A percentile compares a stretch with the other conserved stretches of the same genome.
These are phyloP conservation scores for Agapanthus africanus DNA, from an alignment of 106 monocot genomes.

Conservation along the genomic window DNA sequence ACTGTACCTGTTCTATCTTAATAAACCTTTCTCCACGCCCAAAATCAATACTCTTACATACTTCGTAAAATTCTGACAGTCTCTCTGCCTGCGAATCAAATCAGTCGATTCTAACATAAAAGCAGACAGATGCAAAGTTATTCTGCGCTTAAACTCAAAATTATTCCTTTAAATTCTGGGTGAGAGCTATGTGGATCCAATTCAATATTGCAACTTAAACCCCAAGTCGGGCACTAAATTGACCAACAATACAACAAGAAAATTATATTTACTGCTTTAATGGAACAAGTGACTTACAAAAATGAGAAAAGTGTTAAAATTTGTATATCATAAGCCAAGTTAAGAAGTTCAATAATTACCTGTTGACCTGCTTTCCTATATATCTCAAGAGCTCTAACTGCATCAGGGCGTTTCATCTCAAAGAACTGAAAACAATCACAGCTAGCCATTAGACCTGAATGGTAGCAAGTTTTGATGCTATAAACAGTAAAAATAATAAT, in stretches of 20 bases:
- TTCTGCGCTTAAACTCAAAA: neutral
- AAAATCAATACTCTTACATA: constrained; percentile 81
- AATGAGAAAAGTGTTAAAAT: too few relatives aligned
- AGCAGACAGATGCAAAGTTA: neutral
- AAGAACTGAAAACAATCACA: constrained; percentile 59
- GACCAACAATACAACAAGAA: too few relatives aligned
- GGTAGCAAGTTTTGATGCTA: constrained; percentile 1
- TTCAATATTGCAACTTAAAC: too few relatives aligned
- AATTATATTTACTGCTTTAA: too few relatives aligned
- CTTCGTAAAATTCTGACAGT: constrained; percentile 92
- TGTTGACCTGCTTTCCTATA: constrained; percentile 72
- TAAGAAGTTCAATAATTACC: constrained; percentile 29
- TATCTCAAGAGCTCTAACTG: constrained; percentile 83
- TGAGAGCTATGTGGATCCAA: too few relatives aligned
- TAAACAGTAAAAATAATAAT: constrained; percentile 12
- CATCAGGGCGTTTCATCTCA: constrained; percentile 93
- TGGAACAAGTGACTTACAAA: too few relatives aligned
- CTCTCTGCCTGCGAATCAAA: constrained; percentile 62
- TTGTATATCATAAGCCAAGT: neutral
- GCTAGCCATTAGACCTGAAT: constrained; percentile 7
- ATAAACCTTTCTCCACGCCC: constrained; percentile 79
- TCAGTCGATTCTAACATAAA: neutral
- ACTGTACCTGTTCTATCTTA: constrained; percentile 82
- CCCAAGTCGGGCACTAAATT: too few relatives aligned
- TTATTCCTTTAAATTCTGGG: too few relatives aligned